Evolutionary conservation across 2,329 filamentous ascomycete species (phyloP), one percentile per base, ranked within the genome.

Genomic region (Monascus ruber): DNA sequence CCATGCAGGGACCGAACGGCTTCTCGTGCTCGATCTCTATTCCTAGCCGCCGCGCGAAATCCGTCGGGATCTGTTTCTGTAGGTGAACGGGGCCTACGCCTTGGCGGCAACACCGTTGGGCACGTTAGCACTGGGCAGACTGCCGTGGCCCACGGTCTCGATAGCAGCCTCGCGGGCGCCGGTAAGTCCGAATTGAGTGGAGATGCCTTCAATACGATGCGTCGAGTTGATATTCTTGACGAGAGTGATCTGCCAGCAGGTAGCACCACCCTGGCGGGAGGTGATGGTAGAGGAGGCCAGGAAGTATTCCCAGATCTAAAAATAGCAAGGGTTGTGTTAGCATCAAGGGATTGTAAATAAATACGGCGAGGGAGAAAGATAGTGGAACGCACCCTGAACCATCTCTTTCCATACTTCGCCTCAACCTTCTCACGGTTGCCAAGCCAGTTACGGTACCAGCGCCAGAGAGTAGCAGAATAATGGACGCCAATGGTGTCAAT

Each of bases 401-500:
- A 98, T 59, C 85, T 76, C 59, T 83, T 80, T 56, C 91, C 91
- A 60, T 96, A 96, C 75, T 95, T 96, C 59, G 84, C 86, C 65
- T 83, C 77, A 45, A 95, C 84, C 72, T 94, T 93, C 42, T 94
- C 85, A 52, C 76, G 73, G 75, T 96, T 96, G 66, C 73, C 86
- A 63, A 95, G 76, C 91, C 91, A 96, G 76, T 96, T 96, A 50
- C 91, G 77, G 73, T 96, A 96, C 91, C 91, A 96, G 59, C 85
- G 78, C 91, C 91, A 96, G 46, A 98, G 71, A 26, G 91, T 96
- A 38, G 87, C 87, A 37, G 86, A 94, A 71, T 95, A 96, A 72
- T 96, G 91, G 33, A 96, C 86, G 58, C 91, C 89, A 54, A 96
- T 77, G 34, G 89, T 96, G 63, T 98, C 91, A 47, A 94, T 70